Percentiles rank a stretch among this genome's conserved stretches.
phyloP scores from a whole-genome alignment of 176 grass and related monocot species.

The Cenchrus purpureus region DNA sequence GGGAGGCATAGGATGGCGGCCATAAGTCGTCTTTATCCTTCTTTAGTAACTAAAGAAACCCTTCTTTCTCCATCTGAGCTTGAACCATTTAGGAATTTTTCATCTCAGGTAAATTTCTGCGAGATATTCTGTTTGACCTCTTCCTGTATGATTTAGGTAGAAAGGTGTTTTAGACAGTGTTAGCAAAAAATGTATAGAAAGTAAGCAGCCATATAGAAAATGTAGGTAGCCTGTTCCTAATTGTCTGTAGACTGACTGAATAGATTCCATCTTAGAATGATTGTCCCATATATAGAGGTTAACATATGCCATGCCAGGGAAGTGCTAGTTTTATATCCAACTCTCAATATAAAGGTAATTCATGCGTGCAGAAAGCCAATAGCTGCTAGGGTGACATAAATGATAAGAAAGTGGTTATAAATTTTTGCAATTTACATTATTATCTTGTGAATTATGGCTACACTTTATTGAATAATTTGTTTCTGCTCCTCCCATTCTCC shows the following conservation, averaged over 20 bases:
- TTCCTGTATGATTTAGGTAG: constrained; percentile 23
- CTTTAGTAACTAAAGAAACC: constrained; percentile 90
- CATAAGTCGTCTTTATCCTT: constrained; percentile 85
- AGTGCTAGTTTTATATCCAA: constrained; percentile 6
- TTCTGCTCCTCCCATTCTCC: constrained; percentile 39
- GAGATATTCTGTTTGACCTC: constrained; percentile 18
- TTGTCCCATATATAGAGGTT: not conserved
- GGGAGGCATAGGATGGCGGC: constrained; percentile 87
- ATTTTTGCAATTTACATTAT: not conserved
- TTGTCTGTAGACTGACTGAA: not conserved
- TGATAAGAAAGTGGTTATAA: not conserved
- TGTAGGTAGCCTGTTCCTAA: not conserved
- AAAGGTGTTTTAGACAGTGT: constrained; percentile 15
- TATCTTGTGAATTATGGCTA: constrained; percentile 22
- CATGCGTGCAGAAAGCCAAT: not conserved
- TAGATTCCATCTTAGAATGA: not conserved
- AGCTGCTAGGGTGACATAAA: not conserved
- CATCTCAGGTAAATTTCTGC: constrained; percentile 77
- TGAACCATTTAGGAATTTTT: constrained; percentile 86
- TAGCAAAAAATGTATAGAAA: not conserved
- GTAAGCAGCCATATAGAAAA: not conserved
- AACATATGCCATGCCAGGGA: not conserved
- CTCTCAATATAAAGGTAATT: not conserved
- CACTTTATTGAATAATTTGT: constrained; percentile 23
- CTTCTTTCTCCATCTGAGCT: constrained; percentile 81